A percentile compares a stretch with the other conserved stretches of the same genome.
These are phyloP conservation scores for Fusarium neocosmosporiellum DNA, from an alignment of 2,329 filamentous ascomycete genomes.

Conservation along the genomic window DNA sequence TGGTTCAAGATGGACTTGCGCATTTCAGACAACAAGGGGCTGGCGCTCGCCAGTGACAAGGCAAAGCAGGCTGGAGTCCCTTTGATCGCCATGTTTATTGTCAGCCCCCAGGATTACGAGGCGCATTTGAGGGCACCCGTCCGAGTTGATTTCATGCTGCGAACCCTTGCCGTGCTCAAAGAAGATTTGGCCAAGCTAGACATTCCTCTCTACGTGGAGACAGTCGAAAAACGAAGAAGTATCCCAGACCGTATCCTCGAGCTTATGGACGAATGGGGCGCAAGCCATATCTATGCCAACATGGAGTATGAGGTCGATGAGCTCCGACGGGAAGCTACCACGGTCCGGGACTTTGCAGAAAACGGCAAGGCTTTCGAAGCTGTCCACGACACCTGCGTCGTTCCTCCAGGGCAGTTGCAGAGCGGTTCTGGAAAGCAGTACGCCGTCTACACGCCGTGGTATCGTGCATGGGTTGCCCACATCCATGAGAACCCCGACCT, in stretches of 20 bases:
- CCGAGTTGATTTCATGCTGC: conserved; percentile 83
- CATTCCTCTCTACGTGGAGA: conserved; percentile 83
- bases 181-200: conserved; percentile 75
- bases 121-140: conserved; percentile 80
- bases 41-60: conserved; percentile 72
- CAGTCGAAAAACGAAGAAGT: conserved; percentile 71
- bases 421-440: conserved; percentile 82
- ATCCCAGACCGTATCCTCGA: conserved; percentile 72
- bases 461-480: conserved; percentile 77
- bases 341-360: conserved; percentile 71
- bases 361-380: conserved; percentile 76
- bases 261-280: conserved; percentile 77
- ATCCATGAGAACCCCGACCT: conserved; percentile 76
- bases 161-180: conserved; percentile 74
- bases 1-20: conserved; percentile 93
- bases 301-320: conserved; percentile 95
- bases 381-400: conserved; percentile 84
- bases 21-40: conserved; percentile 76
- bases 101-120: conserved; percentile 86
- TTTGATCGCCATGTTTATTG: conserved; percentile 79
- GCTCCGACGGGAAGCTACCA: conserved; percentile 76
- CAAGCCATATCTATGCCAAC: conserved; percentile 81
- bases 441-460: conserved; percentile 88
- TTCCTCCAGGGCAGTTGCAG: conserved; percentile 75
- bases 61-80: conserved; percentile 77